These are phyloP conservation scores for Zygnema cylindricum DNA, from an alignment of 139 green algal species.

Conservation along the genomic window DNA sequence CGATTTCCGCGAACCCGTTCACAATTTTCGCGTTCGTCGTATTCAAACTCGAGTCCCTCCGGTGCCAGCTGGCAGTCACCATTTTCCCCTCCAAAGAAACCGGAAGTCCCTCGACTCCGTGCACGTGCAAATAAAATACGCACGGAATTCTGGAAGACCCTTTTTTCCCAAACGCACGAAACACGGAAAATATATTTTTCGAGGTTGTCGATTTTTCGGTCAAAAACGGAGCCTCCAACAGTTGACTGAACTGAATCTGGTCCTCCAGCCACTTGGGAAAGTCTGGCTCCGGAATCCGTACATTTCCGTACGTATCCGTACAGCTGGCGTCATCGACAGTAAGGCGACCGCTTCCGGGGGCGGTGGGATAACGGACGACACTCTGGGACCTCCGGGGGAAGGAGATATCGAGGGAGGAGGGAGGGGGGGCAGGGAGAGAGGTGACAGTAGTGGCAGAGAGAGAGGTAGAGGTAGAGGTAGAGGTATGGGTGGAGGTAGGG, in stretches of 20 bases:
- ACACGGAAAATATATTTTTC: not conserved
- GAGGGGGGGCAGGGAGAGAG: not conserved
- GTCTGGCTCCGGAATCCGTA: not conserved
- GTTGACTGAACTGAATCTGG: conserved; percentile 45
- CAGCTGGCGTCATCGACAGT: not conserved
- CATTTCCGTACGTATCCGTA: not conserved
- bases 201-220: not conserved
- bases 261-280: conserved; percentile 48
- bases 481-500: too few species aligned
- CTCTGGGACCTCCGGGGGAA: not conserved
- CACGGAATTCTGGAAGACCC: conserved; percentile 21
- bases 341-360: not conserved
- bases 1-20: conserved; percentile 32
- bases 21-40: not conserved
- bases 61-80: conserved; percentile 35
- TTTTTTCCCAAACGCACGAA: conserved; percentile 25
- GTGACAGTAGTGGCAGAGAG: not conserved
- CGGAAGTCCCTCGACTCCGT: conserved; percentile 41
- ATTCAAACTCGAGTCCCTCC: not conserved
- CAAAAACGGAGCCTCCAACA: not conserved
- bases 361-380: not conserved
- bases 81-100: not conserved
- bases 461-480: not conserved
- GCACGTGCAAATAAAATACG: conserved; percentile 48
- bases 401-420: not conserved